These are phyloP conservation scores for Penicillium maclennaniae DNA, from an alignment of 495 filamentous ascomycete species.

Conservation along the genomic window DNA sequence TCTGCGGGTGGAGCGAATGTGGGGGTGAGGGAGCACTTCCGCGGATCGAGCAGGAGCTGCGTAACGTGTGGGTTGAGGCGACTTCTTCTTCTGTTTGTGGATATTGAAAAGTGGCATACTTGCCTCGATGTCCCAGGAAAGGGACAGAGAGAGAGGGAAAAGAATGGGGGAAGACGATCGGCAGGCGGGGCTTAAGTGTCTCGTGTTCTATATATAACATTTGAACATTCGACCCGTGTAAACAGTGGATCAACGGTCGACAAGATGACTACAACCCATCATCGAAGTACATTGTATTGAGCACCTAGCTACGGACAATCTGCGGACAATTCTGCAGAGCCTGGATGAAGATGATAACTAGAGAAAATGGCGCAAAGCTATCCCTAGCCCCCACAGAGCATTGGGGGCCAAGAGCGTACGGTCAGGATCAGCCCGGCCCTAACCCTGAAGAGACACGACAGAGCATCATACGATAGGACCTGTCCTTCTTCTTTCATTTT, in stretches of 20 bases:
- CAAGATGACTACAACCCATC: no score
- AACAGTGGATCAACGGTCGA: neutral
- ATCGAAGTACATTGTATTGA: no score
- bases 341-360: neutral
- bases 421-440: no score
- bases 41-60: slow-evolving; percentile 23
- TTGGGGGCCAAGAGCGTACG: no score
- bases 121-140: neutral
- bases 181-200: slow-evolving; percentile 1
- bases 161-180: slow-evolving; percentile 5
- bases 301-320: neutral
- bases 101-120: slow-evolving; percentile 35
- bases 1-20: slow-evolving; percentile 18
- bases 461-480: no score
- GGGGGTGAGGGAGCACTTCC: slow-evolving; percentile 29
- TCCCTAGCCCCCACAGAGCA: no score
- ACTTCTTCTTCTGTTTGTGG: slow-evolving; percentile 4
- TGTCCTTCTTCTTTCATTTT: no score
- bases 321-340: no score
- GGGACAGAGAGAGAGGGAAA: slow-evolving; percentile 2
- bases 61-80: neutral
- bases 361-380: neutral
- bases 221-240: neutral
- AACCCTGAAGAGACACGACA: no score
- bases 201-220: slow-evolving; percentile 13